Evolutionary conservation across 2,329 filamentous ascomycete genomes (phyloP).

Genomic region (Pestalotiopsis sp.): DNA sequence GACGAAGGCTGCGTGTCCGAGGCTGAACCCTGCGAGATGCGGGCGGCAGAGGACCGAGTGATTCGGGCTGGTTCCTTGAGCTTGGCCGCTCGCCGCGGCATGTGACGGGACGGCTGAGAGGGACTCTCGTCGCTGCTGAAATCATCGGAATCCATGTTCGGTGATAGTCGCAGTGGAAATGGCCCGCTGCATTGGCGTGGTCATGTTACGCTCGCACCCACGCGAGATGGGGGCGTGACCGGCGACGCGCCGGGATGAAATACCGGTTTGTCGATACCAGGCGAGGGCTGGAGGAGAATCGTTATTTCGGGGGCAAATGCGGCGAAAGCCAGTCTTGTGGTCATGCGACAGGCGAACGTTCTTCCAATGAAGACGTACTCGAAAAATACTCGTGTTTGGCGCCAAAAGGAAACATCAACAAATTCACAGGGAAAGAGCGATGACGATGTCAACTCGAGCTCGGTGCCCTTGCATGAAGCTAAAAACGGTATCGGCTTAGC

Average conservation of each 20-base stretch:
- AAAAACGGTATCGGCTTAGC: background rate
- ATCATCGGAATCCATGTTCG: constrained; percentile 12
- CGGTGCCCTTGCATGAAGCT: background rate
- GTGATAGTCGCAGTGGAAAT: background rate
- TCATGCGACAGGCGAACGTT: background rate
- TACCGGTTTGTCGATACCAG: background rate
- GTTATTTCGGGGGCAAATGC: background rate
- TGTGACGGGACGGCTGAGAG: constrained; percentile 24
- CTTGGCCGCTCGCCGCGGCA: constrained; percentile 31
- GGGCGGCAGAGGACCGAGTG: constrained; percentile 28
- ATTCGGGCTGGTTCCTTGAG: constrained; percentile 26
- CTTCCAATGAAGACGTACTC: background rate
- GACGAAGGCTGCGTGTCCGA: background rate
- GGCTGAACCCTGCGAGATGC: constrained; percentile 18
- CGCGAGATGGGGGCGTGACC: background rate
- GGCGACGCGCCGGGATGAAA: background rate
- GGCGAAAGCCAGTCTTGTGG: background rate
- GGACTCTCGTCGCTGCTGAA: constrained; percentile 18
- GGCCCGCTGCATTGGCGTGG: background rate
- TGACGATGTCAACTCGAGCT: background rate
- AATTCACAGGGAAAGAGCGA: background rate
- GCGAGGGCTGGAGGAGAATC: background rate
- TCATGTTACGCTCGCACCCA: background rate
- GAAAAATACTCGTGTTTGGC: background rate
- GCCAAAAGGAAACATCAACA: background rate